A percentile compares a stretch with the other conserved stretches of the same genome.
phyloP scores from a whole-genome alignment of 352 stramenopile species.

The Phytophthora tentaculata region DNA sequence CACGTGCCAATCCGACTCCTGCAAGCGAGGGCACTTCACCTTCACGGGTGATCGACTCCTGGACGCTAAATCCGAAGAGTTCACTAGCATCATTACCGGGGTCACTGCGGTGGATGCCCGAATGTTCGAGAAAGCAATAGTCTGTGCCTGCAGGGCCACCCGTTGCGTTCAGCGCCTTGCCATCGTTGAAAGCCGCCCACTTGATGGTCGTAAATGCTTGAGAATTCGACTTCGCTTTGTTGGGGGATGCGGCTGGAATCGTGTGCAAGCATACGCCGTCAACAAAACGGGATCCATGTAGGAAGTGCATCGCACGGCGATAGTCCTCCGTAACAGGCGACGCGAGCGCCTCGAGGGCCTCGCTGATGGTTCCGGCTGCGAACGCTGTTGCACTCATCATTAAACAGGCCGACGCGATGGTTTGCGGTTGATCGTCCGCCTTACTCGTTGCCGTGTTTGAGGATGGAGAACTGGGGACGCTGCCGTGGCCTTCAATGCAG shows the following conservation, averaged over 20 bases:
- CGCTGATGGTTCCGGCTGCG: constrained; percentile 60
- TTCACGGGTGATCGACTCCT: constrained; percentile 70
- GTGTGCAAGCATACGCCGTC: constrained; percentile 68
- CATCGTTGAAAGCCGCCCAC: constrained; percentile 74
- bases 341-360: constrained; percentile 70
- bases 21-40: constrained; percentile 62
- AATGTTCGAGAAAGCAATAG: constrained; percentile 85
- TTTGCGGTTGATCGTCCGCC: constrained; percentile 7
- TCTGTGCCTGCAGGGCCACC: constrained; percentile 52
- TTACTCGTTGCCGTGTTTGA: constrained; percentile 6
- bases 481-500: constrained; percentile 48
- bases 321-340: constrained; percentile 74
- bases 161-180: constrained; percentile 35
- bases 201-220: constrained; percentile 76
- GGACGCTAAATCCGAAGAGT: constrained; percentile 67
- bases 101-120: constrained; percentile 46
- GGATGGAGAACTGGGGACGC: constrained; percentile 8
- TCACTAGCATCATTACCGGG: constrained; percentile 12
- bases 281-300: constrained; percentile 64
- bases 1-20: constrained; percentile 60
- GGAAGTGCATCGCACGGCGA: constrained; percentile 66
- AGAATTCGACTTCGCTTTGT: constrained; percentile 22
- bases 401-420: constrained; percentile 48
- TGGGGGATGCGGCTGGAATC: constrained; percentile 31
- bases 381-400: constrained; percentile 68